phyloP scores from a whole-genome alignment of 2,329 filamentous ascomycete species.

The Annulohypoxylon truncatum region DNA sequence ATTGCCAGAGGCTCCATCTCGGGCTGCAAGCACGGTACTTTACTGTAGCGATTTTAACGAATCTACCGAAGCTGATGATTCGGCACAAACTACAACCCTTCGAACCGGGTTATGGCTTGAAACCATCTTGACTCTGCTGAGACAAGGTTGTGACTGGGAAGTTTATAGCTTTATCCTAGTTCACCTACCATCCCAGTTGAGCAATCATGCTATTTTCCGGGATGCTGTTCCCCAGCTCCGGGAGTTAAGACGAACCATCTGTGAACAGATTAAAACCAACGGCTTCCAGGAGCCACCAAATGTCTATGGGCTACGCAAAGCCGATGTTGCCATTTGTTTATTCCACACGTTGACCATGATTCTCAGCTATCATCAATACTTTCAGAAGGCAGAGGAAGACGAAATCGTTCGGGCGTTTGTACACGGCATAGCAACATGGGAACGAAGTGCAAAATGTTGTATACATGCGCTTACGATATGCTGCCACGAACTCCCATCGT shows the following conservation, averaged over 20 bases:
- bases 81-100: slow-evolving; percentile 57
- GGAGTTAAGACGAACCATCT: slow-evolving; percentile 79
- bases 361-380: slow-evolving; percentile 88
- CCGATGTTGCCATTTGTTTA: slow-evolving; percentile 88
- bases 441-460: slow-evolving; percentile 89
- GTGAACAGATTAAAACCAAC: slow-evolving; percentile 83
- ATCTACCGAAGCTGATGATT: slow-evolving; percentile 33
- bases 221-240: slow-evolving; percentile 80
- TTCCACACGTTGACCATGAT: slow-evolving; percentile 89
- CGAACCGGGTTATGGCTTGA: slow-evolving; percentile 80
- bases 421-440: slow-evolving; percentile 83
- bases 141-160: slow-evolving; percentile 86
- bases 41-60: slow-evolving; percentile 54
- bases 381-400: slow-evolving; percentile 86
- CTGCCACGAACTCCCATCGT: slow-evolving; percentile 91
- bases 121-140: slow-evolving; percentile 77
- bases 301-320: slow-evolving; percentile 82
- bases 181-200: slow-evolving; percentile 86
- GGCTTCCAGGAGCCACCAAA: slow-evolving; percentile 84
- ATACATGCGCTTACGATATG: slow-evolving; percentile 96
- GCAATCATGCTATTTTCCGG: slow-evolving; percentile 87
- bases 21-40: slow-evolving; percentile 63
- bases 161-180: slow-evolving; percentile 90
- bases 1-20: slow-evolving; percentile 61
- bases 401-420: slow-evolving; percentile 90